Evolutionary conservation across 208 protist genomes (phyloP).

Genomic region (Leishmania aethiopica): DNA sequence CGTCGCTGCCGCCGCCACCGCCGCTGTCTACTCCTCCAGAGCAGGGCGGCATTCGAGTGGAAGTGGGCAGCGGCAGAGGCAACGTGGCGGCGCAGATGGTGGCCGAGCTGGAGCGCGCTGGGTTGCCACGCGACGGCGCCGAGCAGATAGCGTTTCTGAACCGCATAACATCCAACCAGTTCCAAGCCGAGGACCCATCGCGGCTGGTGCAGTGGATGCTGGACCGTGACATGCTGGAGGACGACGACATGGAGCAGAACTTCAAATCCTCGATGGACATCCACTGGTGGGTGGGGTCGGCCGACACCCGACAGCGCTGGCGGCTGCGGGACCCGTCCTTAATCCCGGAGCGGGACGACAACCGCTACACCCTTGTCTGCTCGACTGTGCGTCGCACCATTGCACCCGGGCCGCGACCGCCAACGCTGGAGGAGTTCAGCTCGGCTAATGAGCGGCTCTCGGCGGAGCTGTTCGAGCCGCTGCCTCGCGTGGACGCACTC

Average conservation of each 20-base stretch:
- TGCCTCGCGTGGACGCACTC: slow-evolving; percentile 21
- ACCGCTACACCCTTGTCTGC: slow-evolving; percentile 34
- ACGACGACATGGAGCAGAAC: slow-evolving; percentile 31
- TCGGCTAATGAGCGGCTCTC: slow-evolving; percentile 13
- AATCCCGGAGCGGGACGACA: slow-evolving; percentile 61
- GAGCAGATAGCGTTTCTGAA: slow-evolving; percentile 28
- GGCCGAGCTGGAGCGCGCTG: slow-evolving; percentile 5
- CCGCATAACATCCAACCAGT: slow-evolving; percentile 29
- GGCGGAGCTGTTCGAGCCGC: slow-evolving; percentile 19
- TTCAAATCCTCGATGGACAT: slow-evolving; percentile 57
- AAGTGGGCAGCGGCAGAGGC: not conserved
- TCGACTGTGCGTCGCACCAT: slow-evolving; percentile 18
- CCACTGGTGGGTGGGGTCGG: slow-evolving; percentile 68
- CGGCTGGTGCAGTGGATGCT: slow-evolving; percentile 42
- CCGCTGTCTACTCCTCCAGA: not conserved
- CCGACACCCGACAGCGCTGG: slow-evolving; percentile 72
- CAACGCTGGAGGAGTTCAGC: slow-evolving; percentile 18
- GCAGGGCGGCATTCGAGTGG: not conserved
- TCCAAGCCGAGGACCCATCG: slow-evolving; percentile 27
- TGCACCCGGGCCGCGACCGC: slow-evolving; percentile 7
- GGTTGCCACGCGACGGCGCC: slow-evolving; percentile 7
- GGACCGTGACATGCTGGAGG: slow-evolving; percentile 34
- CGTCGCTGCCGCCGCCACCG: not conserved
- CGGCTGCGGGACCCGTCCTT: slow-evolving; percentile 62
- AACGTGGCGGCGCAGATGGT: not conserved